Base-by-base conservation (phyloP, 1,139 yeast genomes). In the Candida buenavistaensis region DNA sequence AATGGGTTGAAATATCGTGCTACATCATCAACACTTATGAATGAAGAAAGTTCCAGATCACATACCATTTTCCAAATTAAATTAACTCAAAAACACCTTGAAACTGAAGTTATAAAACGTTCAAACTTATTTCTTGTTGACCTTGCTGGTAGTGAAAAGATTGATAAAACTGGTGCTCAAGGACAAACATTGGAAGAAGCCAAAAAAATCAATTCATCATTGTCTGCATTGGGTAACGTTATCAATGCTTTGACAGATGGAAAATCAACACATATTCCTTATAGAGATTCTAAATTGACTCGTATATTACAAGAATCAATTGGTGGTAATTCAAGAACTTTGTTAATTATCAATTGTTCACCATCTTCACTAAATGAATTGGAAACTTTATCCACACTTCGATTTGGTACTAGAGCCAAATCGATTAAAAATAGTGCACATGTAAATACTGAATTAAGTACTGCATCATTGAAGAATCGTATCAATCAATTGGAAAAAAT, bases 141-240 rank as follows among this genome's bases (percentile, higher is more conserved):
- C 61, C 68, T 89, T 44, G 96, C 96, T 0, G 96, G 96, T 3
- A 81, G 92, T 26, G 96, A 89, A 57, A 86, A 85, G 54, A 80
- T 86, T n/a, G 81, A 80, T 37, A 85, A 82, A 47, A 80, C 95
- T 0, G 92, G 94, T 3, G 94, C 89, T 1, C 61, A 77, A 2
- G 94, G 92, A 1, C 81, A 80, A 44, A 72, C 83, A 1, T 62
- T 86, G 12, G 90, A 88, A 52, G 96, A 89, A 48, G 90, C 95
- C 0, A 84, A 84, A 50, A 86, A 83, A 47, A 85, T 88, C 49
- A 89, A 88, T 59, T 75, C 80, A 33, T 85, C 95, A 0, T 68
- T 89, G 30, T 78, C 89, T 3, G 74, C 90, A 0, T 66, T 89
- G 37, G 95, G 96, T 1, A 80, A 82, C 58, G 95, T 88, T 12